phyloP scores from a whole-genome alignment of 179 eudicot genomes.

The Carnegiea gigantea region DNA sequence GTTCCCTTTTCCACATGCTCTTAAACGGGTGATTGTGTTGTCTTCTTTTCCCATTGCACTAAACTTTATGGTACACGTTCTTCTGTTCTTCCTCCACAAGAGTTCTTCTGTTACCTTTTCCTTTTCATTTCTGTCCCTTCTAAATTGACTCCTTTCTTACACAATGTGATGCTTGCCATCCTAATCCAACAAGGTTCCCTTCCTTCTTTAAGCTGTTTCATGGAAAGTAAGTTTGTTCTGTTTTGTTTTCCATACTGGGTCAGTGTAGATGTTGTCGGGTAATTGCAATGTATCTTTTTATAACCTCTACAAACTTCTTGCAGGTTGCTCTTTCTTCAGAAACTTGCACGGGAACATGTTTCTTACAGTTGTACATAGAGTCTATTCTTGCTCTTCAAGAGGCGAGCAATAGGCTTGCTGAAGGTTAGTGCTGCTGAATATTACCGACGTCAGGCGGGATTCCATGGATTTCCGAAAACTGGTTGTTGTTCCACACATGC shows the following conservation, averaged over 20 bases:
- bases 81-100: background rate
- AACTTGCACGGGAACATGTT: conserved; percentile 75
- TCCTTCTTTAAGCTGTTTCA: background rate
- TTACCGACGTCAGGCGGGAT: conserved; percentile 1
- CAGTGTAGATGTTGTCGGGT: too few relatives aligned
- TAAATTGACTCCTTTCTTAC: background rate
- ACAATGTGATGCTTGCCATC: background rate
- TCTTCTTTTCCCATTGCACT: background rate
- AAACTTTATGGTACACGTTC: background rate
- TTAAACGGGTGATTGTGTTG: background rate
- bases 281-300: too few relatives aligned
- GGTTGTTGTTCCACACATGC: background rate
- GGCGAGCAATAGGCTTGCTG: conserved; percentile 58
- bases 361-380: conserved; percentile 86
- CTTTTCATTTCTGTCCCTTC: background rate
- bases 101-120: background rate
- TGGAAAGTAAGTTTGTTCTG: background rate
- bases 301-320: conserved; percentile 26
- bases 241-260: background rate
- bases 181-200: background rate
- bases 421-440: conserved; percentile 52
- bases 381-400: conserved; percentile 85
- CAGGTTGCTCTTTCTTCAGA: conserved; percentile 97
- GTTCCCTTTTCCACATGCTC: background rate
- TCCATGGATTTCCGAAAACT: background rate